These are phyloP conservation scores for Hygrophorus pudorinus DNA, from an alignment of 768 basidiomycete species.

Conservation along the genomic window DNA sequence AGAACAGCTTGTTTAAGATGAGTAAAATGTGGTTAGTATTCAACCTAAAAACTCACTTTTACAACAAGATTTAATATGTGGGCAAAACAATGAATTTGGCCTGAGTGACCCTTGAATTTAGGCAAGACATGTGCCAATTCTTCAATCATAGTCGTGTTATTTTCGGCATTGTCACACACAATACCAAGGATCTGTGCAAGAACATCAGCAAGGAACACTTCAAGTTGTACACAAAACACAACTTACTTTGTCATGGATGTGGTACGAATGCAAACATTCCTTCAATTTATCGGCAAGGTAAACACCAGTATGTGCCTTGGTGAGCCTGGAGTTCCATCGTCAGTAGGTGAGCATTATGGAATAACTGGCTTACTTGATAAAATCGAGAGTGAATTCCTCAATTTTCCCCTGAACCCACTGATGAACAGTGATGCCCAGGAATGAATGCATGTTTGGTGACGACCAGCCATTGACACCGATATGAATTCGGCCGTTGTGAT, in stretches of 20 bases:
- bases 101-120: slow-evolving; percentile 13
- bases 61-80: slow-evolving; percentile 31
- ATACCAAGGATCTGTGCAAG: slow-evolving; percentile 20
- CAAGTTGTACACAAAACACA: too few relatives aligned
- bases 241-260: slow-evolving; percentile 23
- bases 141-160: slow-evolving; percentile 24
- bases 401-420: slow-evolving; percentile 19
- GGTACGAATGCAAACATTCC: slow-evolving; percentile 22
- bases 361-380: slow-evolving; percentile 24
- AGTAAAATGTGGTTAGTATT: background rate
- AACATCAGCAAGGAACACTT: background rate
- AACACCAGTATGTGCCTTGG: slow-evolving; percentile 22
- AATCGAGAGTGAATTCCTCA: slow-evolving; percentile 21
- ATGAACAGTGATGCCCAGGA: slow-evolving; percentile 18
- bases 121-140: slow-evolving; percentile 14
- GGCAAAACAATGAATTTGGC: slow-evolving; percentile 24
- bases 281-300: slow-evolving; percentile 24
- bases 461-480: slow-evolving; percentile 15
- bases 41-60: slow-evolving; percentile 10
- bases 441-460: slow-evolving; percentile 7
- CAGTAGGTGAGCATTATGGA: slow-evolving; percentile 11
- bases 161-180: slow-evolving; percentile 26
- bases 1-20: slow-evolving; percentile 2
- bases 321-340: slow-evolving; percentile 6
- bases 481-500: too few relatives aligned